Evolutionary conservation across 1,284 basidiomycete species (phyloP).

Genomic region (Neolentinus lepideus): DNA sequence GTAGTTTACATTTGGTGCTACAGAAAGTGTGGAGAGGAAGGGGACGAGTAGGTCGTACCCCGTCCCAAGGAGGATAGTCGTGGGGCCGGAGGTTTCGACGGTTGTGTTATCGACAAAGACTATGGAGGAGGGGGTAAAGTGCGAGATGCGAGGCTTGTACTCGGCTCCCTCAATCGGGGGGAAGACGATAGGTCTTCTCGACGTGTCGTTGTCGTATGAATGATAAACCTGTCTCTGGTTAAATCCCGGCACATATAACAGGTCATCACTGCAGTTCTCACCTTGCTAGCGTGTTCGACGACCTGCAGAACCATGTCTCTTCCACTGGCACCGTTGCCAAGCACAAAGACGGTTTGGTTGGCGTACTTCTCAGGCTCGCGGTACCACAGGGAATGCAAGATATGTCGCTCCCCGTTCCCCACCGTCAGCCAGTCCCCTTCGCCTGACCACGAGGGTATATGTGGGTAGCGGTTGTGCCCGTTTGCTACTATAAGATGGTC

Average conservation of each 20-base stretch:
- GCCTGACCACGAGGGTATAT: conserved; percentile 36
- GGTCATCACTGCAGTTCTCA: too few relatives aligned
- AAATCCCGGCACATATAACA: too few relatives aligned
- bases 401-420: conserved; percentile 24
- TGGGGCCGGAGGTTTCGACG: conserved; percentile 31
- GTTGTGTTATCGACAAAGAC: conserved; percentile 40
- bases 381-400: conserved; percentile 48
- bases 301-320: conserved; percentile 39
- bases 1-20: conserved; percentile 12
- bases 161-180: conserved; percentile 16
- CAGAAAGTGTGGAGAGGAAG: conserved; percentile 14
- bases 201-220: conserved; percentile 23
- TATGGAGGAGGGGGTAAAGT: conserved; percentile 36
- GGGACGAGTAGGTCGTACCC: conserved; percentile 48
- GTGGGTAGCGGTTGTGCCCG: conserved; percentile 48
- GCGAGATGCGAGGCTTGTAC: conserved; percentile 36
- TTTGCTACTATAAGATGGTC: conserved; percentile 49
- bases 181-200: conserved; percentile 3
- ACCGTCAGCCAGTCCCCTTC: conserved; percentile 38
- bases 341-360: conserved; percentile 38
- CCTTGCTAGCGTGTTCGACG: conserved; percentile 30
- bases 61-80: conserved; percentile 43
- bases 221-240: conserved; percentile 24
- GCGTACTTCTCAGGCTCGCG: conserved; percentile 36
- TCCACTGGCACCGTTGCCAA: conserved; percentile 45